Base-by-base conservation (phyloP, 176 grass and related monocot species). In the Elymus sibiricus region DNA sequence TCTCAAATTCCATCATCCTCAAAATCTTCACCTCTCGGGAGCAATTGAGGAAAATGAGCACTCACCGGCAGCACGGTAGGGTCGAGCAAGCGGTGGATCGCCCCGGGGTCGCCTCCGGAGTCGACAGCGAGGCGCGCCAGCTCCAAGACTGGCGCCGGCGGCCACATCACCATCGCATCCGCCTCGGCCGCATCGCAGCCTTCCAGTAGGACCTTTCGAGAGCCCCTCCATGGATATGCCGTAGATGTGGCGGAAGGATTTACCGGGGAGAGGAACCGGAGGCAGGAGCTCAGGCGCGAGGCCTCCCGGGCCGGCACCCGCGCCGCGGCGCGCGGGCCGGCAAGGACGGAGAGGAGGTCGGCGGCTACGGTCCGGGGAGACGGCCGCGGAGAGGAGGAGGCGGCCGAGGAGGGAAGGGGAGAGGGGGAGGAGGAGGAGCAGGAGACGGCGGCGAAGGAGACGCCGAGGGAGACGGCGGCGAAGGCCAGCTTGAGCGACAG, bases 81-180 rank as follows among this genome's bases (percentile, higher is more conserved):
- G 82, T 98, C 93, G n/a, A 98, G 83, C 43, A 80, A 16, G 39
- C 84, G 84, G 55, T 98, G 90, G 43, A 98, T 94, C 28, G 92
- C 90, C 2, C 81, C 86, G 0, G 93, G 93, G 67, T 98, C 96
- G 22, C 96, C 93, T 4, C 91, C 93, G 6, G 90, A 98, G 77
- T 95, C 91, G 22, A 98, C 79, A 15, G 93, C 96, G 22, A 98
- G 46, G 44, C 90, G 87, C 6, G 93, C 93, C 55, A 98, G 90
- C 79, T 95, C 93, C 96, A 98, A 43, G 38, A 98, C 84, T 22
- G 93, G 88, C 34, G 86, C 88, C 64, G 93, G 96, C 39, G 96
- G 96, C 96, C 93, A 98, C 93, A 89, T 89, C 70, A 98, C 91
- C 90, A 94, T 94, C 82, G 86, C 86, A 64, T 92, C 85, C 79